These are phyloP conservation scores for Fusarium torreyae DNA, from an alignment of 2,329 filamentous ascomycete genomes.

Conservation along the genomic window DNA sequence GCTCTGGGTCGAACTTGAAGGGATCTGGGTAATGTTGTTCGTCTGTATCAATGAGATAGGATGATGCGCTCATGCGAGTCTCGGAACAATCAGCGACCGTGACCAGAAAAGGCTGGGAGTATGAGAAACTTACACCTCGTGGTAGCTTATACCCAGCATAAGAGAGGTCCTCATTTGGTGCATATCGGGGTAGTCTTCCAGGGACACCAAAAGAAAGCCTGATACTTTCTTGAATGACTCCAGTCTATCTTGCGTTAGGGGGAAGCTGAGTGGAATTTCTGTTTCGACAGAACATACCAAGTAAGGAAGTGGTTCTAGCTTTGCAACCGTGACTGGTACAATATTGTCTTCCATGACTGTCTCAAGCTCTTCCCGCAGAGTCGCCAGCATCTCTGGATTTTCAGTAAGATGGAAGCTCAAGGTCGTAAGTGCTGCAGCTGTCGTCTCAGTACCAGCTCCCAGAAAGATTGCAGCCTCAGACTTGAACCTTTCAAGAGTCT, in stretches of 20 bases:
- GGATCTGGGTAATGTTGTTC: conserved; percentile 2
- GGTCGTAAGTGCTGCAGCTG: neutral
- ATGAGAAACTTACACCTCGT: neutral
- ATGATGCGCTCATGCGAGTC: conserved; percentile 11
- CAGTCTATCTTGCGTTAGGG: neutral
- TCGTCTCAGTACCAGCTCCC: conserved; percentile 4
- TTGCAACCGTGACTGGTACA: neutral
- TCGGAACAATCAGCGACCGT: neutral
- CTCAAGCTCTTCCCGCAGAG: neutral
- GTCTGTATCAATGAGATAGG: conserved; percentile 6
- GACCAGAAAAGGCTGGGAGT: fast-evolving
- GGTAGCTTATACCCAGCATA: neutral
- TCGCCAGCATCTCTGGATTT: neutral
- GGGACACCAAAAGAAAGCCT: conserved; percentile 3
- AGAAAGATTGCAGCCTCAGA: conserved; percentile 11
- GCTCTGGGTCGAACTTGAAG: conserved; percentile 2
- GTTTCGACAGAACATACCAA: neutral
- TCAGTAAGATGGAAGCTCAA: neutral
- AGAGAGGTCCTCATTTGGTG: conserved; percentile 3
- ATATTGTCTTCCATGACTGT: neutral
- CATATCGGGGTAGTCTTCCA: neutral
- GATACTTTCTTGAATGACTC: conserved; percentile 7
- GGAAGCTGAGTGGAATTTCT: neutral
- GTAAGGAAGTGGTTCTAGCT: neutral
- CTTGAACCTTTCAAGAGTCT: conserved; percentile 11